Percentiles rank a stretch among this genome's conserved stretches.
phyloP scores from a whole-genome alignment of 139 green algal species.

The Micractinium sp. region DNA sequence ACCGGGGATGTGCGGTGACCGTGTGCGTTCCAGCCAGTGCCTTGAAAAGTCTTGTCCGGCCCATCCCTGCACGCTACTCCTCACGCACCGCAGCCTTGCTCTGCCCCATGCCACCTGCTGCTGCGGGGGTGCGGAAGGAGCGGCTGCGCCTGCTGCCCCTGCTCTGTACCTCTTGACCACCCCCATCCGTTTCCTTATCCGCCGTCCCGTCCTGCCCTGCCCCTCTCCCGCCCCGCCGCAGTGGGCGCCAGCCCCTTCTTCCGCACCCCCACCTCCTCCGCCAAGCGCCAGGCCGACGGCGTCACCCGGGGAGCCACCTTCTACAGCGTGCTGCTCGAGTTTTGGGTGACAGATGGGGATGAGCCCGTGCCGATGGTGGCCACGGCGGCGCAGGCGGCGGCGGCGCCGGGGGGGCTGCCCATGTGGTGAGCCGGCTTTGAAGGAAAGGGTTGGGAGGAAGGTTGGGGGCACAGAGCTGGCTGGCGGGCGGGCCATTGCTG shows the following conservation, averaged over 20 bases:
- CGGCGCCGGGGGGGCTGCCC: neutral
- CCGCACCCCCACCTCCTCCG: neutral
- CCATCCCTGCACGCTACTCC: too few relatives aligned
- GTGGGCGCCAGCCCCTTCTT: constrained; percentile 29
- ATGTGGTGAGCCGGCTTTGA: constrained; percentile 32
- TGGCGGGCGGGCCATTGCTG: neutral
- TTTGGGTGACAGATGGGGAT: constrained; percentile 79
- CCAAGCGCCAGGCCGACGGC: constrained; percentile 15
- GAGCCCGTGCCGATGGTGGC: constrained; percentile 60
- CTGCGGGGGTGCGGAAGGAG: neutral
- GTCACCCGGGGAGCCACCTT: constrained; percentile 33
- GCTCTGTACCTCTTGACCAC: neutral
- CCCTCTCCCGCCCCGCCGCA: neutral
- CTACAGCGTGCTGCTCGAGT: constrained; percentile 70
- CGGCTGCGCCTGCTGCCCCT: neutral
- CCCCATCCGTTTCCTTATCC: neutral
- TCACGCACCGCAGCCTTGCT: neutral
- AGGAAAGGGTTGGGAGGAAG: neutral
- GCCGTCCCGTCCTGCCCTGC: neutral
- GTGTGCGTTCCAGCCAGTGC: too few relatives aligned
- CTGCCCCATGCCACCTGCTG: neutral
- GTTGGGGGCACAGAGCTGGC: neutral
- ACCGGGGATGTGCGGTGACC: too few relatives aligned
- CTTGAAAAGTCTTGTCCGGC: too few relatives aligned
- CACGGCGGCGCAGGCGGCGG: neutral